Conservation (phyloP, 2,329 filamentous ascomycete species). For the Aspergillus intermedius region DNA sequence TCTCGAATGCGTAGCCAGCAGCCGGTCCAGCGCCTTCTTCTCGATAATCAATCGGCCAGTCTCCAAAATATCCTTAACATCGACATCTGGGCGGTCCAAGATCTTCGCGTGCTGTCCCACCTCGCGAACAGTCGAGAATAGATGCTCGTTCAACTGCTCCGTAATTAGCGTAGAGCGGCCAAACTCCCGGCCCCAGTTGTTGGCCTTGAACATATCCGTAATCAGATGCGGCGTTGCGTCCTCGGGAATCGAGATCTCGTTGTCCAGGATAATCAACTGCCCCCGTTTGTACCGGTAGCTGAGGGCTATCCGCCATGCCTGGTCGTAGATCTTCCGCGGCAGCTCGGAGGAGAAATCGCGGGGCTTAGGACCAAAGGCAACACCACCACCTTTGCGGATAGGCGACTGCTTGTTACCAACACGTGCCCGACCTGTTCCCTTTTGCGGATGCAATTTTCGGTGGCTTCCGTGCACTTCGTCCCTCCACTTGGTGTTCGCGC, state of each 20-base stretch:
- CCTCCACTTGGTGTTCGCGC: slow-evolving; percentile 74
- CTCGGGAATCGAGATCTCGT: slow-evolving; percentile 62
- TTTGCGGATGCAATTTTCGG: slow-evolving; percentile 77
- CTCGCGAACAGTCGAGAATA: slow-evolving; percentile 61
- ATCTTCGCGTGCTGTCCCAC: slow-evolving; percentile 62
- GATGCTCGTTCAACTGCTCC: slow-evolving; percentile 50
- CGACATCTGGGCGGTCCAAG: slow-evolving; percentile 68
- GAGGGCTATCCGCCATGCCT: slow-evolving; percentile 89
- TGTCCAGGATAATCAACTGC: slow-evolving; percentile 78
- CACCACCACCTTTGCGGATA: slow-evolving; percentile 76
- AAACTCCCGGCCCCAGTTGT: slow-evolving; percentile 61
- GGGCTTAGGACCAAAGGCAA: slow-evolving; percentile 81
- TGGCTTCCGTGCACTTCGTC: slow-evolving; percentile 77
- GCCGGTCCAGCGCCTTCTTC: slow-evolving; percentile 66
- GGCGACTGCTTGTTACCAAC: slow-evolving; percentile 76
- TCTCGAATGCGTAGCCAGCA: slow-evolving; percentile 60
- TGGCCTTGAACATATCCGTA: slow-evolving; percentile 60
- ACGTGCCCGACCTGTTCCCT: slow-evolving; percentile 75
- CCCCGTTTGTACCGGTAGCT: slow-evolving; percentile 84
- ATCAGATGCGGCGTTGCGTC: slow-evolving; percentile 51
- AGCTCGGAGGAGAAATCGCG: slow-evolving; percentile 82
- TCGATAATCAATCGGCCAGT: slow-evolving; percentile 81
- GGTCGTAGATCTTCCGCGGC: slow-evolving; percentile 85
- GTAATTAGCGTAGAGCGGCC: slow-evolving; percentile 75
- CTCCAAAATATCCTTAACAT: slow-evolving; percentile 91